These are phyloP conservation scores for Nakazawaea wickerhamii DNA, from an alignment of 805 yeast species.

Conservation along the genomic window DNA sequence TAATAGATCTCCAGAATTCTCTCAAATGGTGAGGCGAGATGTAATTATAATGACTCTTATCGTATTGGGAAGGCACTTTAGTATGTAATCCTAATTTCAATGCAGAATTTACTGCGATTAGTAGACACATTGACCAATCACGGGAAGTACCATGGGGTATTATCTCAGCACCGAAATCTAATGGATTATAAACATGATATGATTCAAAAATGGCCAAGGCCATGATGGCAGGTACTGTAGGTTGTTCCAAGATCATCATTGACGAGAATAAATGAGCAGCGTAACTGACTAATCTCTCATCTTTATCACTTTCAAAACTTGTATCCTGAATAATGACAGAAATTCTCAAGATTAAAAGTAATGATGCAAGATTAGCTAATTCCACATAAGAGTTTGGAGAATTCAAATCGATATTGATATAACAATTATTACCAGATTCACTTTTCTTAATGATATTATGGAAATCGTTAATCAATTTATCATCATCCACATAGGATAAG, in stretches of 20 bases:
- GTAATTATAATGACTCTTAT: constrained; percentile 7
- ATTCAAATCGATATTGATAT: constrained; percentile 5
- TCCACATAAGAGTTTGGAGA: constrained; percentile 1
- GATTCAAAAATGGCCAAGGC: constrained; percentile 6
- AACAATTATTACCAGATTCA: not conserved
- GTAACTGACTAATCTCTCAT: constrained; percentile 8
- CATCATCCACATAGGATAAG: constrained; percentile 6
- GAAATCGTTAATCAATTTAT: constrained; percentile 3
- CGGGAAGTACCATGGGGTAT: constrained; percentile 12
- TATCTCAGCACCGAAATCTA: constrained; percentile 12
- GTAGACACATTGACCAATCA: constrained; percentile 10
- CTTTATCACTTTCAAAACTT: constrained; percentile 6
- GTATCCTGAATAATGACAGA: constrained; percentile 7
- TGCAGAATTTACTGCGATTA: constrained; percentile 8
- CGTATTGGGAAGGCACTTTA: constrained; percentile 2
- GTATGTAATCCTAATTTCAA: constrained; percentile 12
- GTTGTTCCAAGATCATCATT: constrained; percentile 13
- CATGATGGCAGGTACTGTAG: constrained; percentile 9
- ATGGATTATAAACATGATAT: constrained; percentile 9
- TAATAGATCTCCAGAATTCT: constrained; percentile 12
- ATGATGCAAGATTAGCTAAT: constrained; percentile 4
- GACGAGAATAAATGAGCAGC: constrained; percentile 11
- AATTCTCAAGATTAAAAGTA: constrained; percentile 9
- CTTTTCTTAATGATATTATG: not conserved
- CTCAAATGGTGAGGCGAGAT: constrained; percentile 11